phyloP scores from a whole-genome alignment of 2,329 filamentous ascomycete species.

The Sphaerulina populicola region DNA sequence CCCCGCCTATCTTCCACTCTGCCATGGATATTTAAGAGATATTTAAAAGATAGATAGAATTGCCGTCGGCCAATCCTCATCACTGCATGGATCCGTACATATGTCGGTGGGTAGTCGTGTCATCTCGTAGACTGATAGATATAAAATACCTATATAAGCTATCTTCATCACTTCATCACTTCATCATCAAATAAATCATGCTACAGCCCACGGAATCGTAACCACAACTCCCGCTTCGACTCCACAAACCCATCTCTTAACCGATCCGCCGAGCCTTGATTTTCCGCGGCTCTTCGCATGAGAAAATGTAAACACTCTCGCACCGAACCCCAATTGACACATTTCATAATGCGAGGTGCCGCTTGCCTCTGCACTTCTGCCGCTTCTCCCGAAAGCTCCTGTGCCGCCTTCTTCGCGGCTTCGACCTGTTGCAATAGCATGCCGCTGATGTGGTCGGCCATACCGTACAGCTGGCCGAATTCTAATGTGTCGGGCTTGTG shows the following conservation, averaged over 20 bases:
- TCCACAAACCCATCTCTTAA: constrained; percentile 2
- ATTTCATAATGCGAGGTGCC: constrained; percentile 24
- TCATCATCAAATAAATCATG: background rate
- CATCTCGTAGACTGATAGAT: no score
- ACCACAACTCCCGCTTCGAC: constrained; percentile 1
- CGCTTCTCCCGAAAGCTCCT: constrained; percentile 17
- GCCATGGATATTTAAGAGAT: no score
- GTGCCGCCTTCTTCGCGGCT: background rate
- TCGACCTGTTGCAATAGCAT: constrained; percentile 1
- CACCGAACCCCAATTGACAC: constrained; percentile 26
- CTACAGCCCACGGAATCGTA: background rate
- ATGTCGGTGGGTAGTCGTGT: no score
- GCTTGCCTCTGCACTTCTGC: constrained; percentile 5
- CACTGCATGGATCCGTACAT: no score
- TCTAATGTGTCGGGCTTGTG: constrained; percentile 17
- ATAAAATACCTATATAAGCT: no score
- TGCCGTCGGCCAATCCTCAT: no score
- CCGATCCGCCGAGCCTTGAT: constrained; percentile 23
- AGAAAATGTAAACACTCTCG: constrained; percentile 29
- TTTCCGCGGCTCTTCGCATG: constrained; percentile 24
- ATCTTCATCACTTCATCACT: no score
- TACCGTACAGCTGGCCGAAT: constrained; percentile 28
- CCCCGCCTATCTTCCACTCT: no score
- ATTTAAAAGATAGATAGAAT: no score
- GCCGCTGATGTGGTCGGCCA: constrained; percentile 21